Percentiles rank a stretch among this genome's conserved stretches.
Conservation (phyloP, 116 monocot species). For the Cymodocea nodosa region DNA sequence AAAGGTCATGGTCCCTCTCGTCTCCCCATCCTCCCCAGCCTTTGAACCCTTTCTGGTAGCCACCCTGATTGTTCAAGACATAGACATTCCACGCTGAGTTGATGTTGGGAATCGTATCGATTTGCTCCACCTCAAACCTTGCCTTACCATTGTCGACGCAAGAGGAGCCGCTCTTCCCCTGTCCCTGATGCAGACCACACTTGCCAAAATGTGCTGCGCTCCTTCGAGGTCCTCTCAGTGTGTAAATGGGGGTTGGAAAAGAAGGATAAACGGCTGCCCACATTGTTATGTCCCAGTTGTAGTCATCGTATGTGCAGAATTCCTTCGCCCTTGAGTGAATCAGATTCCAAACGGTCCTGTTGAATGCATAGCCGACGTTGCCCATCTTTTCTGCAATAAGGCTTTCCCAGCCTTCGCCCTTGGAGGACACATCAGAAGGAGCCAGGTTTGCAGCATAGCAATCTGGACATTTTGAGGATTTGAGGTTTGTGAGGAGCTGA, state of each 20-base stretch:
- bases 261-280: conserved; percentile 93
- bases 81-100: conserved; percentile 53
- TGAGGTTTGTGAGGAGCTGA: conserved; percentile 51
- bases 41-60: conserved; percentile 83
- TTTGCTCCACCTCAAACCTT: conserved; percentile 36
- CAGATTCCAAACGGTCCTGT: conserved; percentile 83
- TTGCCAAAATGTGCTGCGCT: conserved; percentile 96
- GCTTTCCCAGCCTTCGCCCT: conserved; percentile 64
- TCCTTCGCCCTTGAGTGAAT: conserved; percentile 76
- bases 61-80: conserved; percentile 36
- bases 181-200: conserved; percentile 97
- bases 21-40: conserved; percentile 99
- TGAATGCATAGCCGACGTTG: conserved; percentile 87
- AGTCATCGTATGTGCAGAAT: conserved; percentile 89
- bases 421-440: conserved; percentile 79
- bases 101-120: conserved; percentile 58
- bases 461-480: conserved; percentile 51
- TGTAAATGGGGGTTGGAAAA: conserved; percentile 54
- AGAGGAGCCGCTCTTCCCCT: conserved; percentile 34
- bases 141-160: conserved; percentile 63
- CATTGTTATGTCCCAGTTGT: conserved; percentile 99
- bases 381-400: conserved; percentile 92
- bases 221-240: conserved; percentile 68
- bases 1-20: conserved; percentile 72
- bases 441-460: conserved; percentile 89